Evolutionary conservation across 192 early-diverging fungal genomes (phyloP), one percentile per base, ranked within the genome.

Genomic region (Coemansia sp.): DNA sequence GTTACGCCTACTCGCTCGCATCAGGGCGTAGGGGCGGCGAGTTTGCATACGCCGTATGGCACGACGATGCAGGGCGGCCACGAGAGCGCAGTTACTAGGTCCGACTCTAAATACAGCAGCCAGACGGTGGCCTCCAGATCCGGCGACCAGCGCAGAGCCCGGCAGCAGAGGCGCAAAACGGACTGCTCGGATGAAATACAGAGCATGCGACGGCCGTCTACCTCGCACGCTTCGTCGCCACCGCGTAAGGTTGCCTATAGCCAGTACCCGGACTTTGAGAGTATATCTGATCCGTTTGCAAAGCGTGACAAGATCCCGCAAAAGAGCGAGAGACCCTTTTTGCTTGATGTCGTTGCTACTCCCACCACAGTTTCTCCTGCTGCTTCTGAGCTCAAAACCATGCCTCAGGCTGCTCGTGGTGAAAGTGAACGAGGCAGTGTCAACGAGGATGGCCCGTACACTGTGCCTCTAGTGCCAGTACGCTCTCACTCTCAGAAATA

Each of bases 241-340:
- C 46, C 61, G 42, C 77, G 66, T 35, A 78, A 73, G 33, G 62
- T 75, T 35, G 78, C 74, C 8, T 84, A 76, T 63, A 78, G 76
- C 68, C 77, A 84, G 66, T 79, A 75, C 46, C 75, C 77, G 19
- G 83, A 80, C 58, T 85, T 85, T 72, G 78, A 80, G 40, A 73
- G 43, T 19, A 75, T 85, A 35, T 67, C 59, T 17, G 78, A 85
- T 47, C 83, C 83, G 58, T 85, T 85, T 75, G 75, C 74, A 13
- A 85, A 85, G 70, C 71, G 78, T 63, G 83, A 85, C 67, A 80
- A 80, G 70, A 85, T 85, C 38, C 83, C 80, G 43, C 66, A 53
- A 62, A 69, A 69, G 62, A 76, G 74, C 65, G 62, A 70, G 64
- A 57, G 62, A 17, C 78, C 53, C 26, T 66, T 72, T 66, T 32